Evolutionary conservation across 805 yeast genomes (phyloP).

Genomic region (Nakazawaea molendinolei): DNA sequence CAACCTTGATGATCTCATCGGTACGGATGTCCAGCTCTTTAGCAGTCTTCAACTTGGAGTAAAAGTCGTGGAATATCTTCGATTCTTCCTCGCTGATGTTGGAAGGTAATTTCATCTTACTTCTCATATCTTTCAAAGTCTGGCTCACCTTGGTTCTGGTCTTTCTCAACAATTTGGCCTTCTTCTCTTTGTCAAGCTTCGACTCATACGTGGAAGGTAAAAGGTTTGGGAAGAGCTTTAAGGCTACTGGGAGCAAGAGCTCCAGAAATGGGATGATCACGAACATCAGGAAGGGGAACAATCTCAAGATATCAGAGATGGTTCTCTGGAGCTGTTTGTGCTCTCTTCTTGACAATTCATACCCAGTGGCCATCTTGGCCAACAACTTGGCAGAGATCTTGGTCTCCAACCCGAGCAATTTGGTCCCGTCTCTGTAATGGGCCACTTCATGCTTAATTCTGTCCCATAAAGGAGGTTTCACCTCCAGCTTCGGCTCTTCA

Average conservation of each 20-base stretch:
- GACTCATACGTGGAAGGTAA: constrained; percentile 89
- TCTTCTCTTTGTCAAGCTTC: constrained; percentile 48
- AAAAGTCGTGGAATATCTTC: constrained; percentile 42
- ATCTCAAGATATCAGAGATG: constrained; percentile 70
- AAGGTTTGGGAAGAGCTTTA: constrained; percentile 84
- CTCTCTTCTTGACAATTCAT: constrained; percentile 88
- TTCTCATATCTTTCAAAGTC: constrained; percentile 44
- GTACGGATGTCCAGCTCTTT: constrained; percentile 46
- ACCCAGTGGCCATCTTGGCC: constrained; percentile 78
- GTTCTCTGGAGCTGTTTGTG: constrained; percentile 84
- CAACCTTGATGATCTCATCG: constrained; percentile 72
- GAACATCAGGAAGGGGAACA: constrained; percentile 89
- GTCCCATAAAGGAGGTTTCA: constrained; percentile 66
- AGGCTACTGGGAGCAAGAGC: constrained; percentile 77
- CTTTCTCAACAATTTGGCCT: constrained; percentile 43
- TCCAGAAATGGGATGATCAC: constrained; percentile 94
- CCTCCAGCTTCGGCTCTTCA: constrained; percentile 13
- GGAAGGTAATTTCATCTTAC: constrained; percentile 40
- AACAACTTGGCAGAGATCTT: constrained; percentile 77
- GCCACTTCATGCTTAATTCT: constrained; percentile 81
- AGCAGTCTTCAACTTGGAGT: constrained; percentile 54
- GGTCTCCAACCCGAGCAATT: constrained; percentile 82
- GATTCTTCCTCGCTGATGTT: constrained; percentile 42
- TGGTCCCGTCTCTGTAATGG: constrained; percentile 94
- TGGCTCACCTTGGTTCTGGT: constrained; percentile 55